Evolutionary conservation across 192 early-diverging fungal species (phyloP).

Genomic region (Linnemannia exigua): DNA sequence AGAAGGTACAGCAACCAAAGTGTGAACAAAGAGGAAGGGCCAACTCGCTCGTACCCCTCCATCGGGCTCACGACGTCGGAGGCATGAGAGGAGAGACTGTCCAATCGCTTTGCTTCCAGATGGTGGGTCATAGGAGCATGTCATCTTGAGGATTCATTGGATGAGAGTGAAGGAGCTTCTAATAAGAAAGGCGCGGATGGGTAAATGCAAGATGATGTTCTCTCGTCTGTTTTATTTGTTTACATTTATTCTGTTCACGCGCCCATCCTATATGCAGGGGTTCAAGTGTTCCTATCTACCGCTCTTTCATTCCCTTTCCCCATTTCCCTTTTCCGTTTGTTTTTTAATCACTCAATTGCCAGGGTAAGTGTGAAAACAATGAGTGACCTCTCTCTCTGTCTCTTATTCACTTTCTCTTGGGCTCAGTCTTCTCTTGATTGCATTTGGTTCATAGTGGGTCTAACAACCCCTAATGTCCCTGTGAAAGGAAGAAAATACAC

Average conservation of each 20-base stretch:
- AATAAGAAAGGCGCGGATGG: background rate
- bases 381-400: background rate
- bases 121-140: background rate
- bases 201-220: background rate
- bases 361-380: background rate
- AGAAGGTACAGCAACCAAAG: background rate
- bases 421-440: background rate
- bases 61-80: background rate
- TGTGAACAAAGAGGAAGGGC: background rate
- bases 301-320: too few relatives aligned
- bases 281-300: background rate
- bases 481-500: too few relatives aligned
- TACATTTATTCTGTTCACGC: background rate
- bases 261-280: background rate
- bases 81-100: background rate
- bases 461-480: background rate
- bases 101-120: conserved; percentile 1
- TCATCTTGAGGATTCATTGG: background rate
- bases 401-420: background rate
- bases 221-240: background rate
- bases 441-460: background rate
- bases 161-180: background rate
- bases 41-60: background rate
- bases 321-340: too few relatives aligned
- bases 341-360: background rate